Evolutionary conservation across 805 yeast species (phyloP).

Genomic region (Groenewaldozyma salmanticensis): DNA sequence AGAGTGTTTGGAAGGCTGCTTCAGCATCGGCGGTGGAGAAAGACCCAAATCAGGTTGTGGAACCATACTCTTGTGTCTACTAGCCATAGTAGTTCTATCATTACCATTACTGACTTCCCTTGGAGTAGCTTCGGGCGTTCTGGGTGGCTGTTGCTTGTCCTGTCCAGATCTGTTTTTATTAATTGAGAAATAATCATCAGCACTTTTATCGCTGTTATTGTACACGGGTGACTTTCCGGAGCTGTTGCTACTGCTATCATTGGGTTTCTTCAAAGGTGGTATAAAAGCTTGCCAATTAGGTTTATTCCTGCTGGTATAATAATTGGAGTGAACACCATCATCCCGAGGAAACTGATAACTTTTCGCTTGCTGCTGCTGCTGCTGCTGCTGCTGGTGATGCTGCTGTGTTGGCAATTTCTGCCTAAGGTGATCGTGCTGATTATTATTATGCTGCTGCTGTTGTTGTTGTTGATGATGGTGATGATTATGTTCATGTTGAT

Average conservation of each 20-base stretch:
- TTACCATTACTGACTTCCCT: neutral
- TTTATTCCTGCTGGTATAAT: neutral
- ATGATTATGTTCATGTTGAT: neutral
- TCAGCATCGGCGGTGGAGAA: too few species aligned
- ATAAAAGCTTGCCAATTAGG: slow-evolving; percentile 8
- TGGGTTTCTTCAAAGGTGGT: slow-evolving; percentile 5
- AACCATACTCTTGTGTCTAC: neutral
- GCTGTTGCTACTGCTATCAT: neutral
- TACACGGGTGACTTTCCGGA: too few species aligned
- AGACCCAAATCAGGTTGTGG: too few species aligned
- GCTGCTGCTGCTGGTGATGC: slow-evolving; percentile 1
- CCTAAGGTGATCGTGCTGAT: neutral
- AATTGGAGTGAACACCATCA: neutral
- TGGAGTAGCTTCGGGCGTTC: neutral
- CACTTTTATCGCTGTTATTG: neutral
- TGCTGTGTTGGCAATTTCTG: neutral
- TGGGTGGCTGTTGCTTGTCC: too few species aligned
- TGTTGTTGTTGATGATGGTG: neutral
- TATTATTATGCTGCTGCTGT: neutral
- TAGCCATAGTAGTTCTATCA: neutral
- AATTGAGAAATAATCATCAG: neutral
- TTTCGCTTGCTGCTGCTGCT: neutral
- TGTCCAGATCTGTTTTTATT: neutral
- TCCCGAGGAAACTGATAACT: too few species aligned
- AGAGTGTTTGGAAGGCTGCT: neutral